A percentile compares a stretch with the other conserved stretches of the same genome.
These are phyloP conservation scores for Globisporangium acanthophoron DNA, from an alignment of 352 stramenopile genomes.

Conservation along the genomic window DNA sequence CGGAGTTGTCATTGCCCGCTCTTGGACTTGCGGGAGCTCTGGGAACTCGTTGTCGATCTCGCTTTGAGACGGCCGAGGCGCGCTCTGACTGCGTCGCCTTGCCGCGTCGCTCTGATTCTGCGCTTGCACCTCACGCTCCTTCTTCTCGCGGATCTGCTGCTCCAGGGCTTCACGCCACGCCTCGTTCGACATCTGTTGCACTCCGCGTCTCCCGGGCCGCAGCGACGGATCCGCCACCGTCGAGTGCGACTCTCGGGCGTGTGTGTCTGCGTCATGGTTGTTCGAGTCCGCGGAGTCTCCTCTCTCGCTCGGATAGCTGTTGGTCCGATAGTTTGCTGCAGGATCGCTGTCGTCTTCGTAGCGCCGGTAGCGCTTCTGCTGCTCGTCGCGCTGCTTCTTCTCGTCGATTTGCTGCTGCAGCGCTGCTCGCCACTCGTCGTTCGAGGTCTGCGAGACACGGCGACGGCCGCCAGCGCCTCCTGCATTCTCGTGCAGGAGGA, in stretches of 20 bases:
- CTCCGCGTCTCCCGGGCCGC: conserved; percentile 19
- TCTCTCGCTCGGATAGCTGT: conserved; percentile 2
- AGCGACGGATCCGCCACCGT: neutral
- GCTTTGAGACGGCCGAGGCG: neutral
- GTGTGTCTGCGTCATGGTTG: neutral
- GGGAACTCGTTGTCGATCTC: neutral
- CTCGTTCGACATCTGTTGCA: conserved; percentile 31
- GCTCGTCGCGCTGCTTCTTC: conserved; percentile 20
- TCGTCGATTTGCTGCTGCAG: conserved; percentile 30
- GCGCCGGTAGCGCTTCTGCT: conserved; percentile 5
- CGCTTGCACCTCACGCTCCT: conserved; percentile 15
- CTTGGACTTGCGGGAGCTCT: neutral
- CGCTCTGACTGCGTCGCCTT: conserved; percentile 12
- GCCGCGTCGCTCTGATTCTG: neutral
- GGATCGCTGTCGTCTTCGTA: neutral
- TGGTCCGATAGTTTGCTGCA: neutral
- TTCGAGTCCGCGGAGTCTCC: neutral
- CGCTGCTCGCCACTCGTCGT: conserved; percentile 30
- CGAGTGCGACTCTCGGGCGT: neutral
- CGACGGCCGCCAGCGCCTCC: conserved; percentile 12
- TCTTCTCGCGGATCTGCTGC: conserved; percentile 43
- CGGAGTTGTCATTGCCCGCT: conserved; percentile 9
- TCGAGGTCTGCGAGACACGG: conserved; percentile 21
- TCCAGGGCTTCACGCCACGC: conserved; percentile 43
- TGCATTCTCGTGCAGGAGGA: conserved; percentile 6